These are phyloP conservation scores for Aspergillus floridensis DNA, from an alignment of 2,329 filamentous ascomycete species.

Conservation along the genomic window DNA sequence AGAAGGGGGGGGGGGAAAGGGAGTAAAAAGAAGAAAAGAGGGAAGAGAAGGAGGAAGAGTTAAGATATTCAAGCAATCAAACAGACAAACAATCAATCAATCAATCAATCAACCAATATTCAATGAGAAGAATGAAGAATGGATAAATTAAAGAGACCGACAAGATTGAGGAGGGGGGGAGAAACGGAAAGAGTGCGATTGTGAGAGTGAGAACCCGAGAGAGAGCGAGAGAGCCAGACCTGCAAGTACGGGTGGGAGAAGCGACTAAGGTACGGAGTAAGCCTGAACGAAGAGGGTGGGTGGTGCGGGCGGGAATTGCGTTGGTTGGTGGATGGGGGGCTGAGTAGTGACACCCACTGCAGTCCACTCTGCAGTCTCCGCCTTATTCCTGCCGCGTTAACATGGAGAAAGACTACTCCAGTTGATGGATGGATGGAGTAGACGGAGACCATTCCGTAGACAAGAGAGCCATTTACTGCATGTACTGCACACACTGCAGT, in stretches of 20 bases:
- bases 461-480: not conserved
- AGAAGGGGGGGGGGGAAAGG: conserved; percentile 4
- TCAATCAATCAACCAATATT: conserved; percentile 2
- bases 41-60: conserved; percentile 3
- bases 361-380: not conserved
- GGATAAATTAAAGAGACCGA: conserved; percentile 10
- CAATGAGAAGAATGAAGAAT: conserved; percentile 5
- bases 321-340: not conserved
- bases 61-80: conserved; percentile 5
- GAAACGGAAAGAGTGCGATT: conserved; percentile 7
- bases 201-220: not conserved
- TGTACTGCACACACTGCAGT: no score
- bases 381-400: not conserved
- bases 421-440: not conserved
- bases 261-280: no score
- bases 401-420: no score
- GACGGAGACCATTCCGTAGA: not conserved
- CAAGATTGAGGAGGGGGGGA: conserved; percentile 8
- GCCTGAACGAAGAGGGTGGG: not conserved
- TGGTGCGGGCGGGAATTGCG: not conserved
- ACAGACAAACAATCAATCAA: conserved; percentile 3
- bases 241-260: not conserved
- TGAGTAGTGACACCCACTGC: no score
- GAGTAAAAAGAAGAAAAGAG: conserved; percentile 6
- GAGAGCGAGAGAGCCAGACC: not conserved